A percentile compares a stretch with the other conserved stretches of the same genome.
These are phyloP conservation scores for Zizania latifolia DNA, from an alignment of 176 grass and related monocot genomes.

Conservation along the genomic window DNA sequence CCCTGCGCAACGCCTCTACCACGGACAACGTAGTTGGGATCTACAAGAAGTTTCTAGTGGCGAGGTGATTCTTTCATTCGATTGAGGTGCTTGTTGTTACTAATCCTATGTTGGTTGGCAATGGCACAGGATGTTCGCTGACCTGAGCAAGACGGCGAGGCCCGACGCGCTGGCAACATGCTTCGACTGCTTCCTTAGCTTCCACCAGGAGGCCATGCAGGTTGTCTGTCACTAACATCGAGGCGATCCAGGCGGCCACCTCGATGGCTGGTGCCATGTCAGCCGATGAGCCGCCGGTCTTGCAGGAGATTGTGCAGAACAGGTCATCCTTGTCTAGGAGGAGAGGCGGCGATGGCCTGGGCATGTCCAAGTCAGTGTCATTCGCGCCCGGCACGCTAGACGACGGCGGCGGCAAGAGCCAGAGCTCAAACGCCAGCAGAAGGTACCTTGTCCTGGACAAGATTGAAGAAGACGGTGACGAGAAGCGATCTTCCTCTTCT, in stretches of 20 bases:
- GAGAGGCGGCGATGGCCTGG: conserved; percentile 13
- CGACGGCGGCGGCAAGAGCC: conserved; percentile 17
- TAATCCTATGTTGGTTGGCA: neutral
- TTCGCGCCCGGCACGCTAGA: conserved; percentile 32
- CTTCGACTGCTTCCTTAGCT: conserved; percentile 76
- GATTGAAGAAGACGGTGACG: conserved; percentile 9
- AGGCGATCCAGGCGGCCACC: conserved; percentile 75
- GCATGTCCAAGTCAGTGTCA: conserved; percentile 56
- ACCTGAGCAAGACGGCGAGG: conserved; percentile 58
- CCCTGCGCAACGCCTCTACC: conserved; percentile 73
- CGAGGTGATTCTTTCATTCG: neutral
- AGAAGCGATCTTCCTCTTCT: conserved; percentile 20
- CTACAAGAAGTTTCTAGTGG: conserved; percentile 37
- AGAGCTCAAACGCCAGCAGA: conserved; percentile 28
- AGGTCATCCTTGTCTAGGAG: conserved; percentile 35
- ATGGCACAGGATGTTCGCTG: conserved; percentile 64
- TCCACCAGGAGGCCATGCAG: conserved; percentile 76
- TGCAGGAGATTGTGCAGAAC: conserved; percentile 83
- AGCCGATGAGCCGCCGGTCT: conserved; percentile 27
- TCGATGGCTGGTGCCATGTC: conserved; percentile 37
- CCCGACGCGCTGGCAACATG: conserved; percentile 56
- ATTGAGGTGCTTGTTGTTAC: neutral
- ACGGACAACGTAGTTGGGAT: conserved; percentile 66
- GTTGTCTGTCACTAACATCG: conserved; percentile 64
- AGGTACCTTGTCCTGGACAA: conserved; percentile 41